Base-by-base conservation (phyloP, 352 stramenopile genomes). In the Phytophthora melonis region DNA sequence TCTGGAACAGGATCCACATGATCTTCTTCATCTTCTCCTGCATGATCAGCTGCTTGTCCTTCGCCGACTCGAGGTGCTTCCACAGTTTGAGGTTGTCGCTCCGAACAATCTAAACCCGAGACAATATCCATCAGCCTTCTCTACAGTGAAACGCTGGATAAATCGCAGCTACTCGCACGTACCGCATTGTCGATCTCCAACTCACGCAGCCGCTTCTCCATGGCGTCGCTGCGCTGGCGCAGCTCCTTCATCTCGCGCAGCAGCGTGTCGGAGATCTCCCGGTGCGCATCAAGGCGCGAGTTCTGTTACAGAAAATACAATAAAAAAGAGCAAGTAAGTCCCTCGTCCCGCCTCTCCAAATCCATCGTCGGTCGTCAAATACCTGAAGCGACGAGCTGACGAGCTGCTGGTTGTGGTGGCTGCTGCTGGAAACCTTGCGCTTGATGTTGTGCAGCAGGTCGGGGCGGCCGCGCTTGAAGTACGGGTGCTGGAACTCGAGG, bases 1-100 rank as follows among this genome's bases (percentile, higher is more conserved):
- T 96, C 75, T 97, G 89, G 66, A 93, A 97, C 52, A 97, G 63
- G 30, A 97, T 93, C 89, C 89, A 97, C 85, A 97, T 93, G 64
- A 97, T 97, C 79, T 97, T 97, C 78, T 97, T 95, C 78, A 97
- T 93, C 72, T 97, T 97, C 63, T 95, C 89, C 63, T 97, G 89
- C 90, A 97, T 97, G 45, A 96, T 82, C 70, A 96, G 63, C 74
- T 97, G 90, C 61, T 96, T 95, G 72, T 97, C 89, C 68, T 97
- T 95, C 43, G 90, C 86, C 0, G 83, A 72, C 66, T 95, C 89
- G 16, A 96, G 64, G 56, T 95, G 88, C 59, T 97, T 97, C 90
- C 90, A 97, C 63, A 97, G 65, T 80, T 95, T 97, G 34, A 95
- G 50, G 53, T 97, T 97, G 68, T 97, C 90, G 67, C 88, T 96